Evolutionary conservation across 2,329 filamentous ascomycete species (phyloP).

Genomic region (Westerdykella aurantiaca): DNA sequence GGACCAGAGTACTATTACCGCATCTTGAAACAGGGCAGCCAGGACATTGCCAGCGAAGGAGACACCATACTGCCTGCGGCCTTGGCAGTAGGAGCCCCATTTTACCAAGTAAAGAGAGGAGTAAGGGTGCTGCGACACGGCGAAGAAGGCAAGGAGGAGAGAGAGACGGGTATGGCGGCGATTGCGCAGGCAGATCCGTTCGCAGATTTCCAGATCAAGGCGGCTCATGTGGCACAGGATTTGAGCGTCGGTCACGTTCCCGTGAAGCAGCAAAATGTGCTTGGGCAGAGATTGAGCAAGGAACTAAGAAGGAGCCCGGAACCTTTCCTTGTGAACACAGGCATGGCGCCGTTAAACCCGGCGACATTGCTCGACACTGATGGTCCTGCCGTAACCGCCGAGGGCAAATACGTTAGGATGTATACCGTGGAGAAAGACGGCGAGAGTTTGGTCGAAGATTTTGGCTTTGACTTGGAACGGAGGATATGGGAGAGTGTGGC

Average conservation of each 20-base stretch:
- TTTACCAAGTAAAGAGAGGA: constrained; percentile 37
- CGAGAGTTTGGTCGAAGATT: constrained; percentile 8
- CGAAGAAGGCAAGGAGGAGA: constrained; percentile 2
- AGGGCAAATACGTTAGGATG: constrained; percentile 12
- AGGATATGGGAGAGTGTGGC: constrained; percentile 19
- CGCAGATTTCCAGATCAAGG: constrained; percentile 15
- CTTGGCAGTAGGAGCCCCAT: constrained; percentile 37
- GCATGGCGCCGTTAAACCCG: constrained; percentile 16
- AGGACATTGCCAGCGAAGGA: constrained; percentile 40
- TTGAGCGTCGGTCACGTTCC: constrained; percentile 4
- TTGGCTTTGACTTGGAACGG: constrained; percentile 23
- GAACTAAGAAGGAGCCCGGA: constrained; percentile 1
- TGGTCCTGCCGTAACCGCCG: constrained; percentile 1
- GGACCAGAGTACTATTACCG: constrained; percentile 50
- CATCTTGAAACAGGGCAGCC: constrained; percentile 41
- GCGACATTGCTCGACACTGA: constrained; percentile 10
- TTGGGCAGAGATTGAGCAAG: too few relatives aligned
- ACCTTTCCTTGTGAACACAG: constrained; percentile 20
- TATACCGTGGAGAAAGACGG: constrained; percentile 11
- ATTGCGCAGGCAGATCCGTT: constrained; percentile 18
- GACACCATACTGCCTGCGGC: constrained; percentile 47
- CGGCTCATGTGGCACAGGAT: constrained; percentile 9
- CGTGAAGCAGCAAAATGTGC: too few relatives aligned
- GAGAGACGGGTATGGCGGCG: constrained; percentile 8
- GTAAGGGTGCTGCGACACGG: constrained; percentile 26